phyloP scores from a whole-genome alignment of 768 basidiomycete species.

The Suillus cothurnatus region DNA sequence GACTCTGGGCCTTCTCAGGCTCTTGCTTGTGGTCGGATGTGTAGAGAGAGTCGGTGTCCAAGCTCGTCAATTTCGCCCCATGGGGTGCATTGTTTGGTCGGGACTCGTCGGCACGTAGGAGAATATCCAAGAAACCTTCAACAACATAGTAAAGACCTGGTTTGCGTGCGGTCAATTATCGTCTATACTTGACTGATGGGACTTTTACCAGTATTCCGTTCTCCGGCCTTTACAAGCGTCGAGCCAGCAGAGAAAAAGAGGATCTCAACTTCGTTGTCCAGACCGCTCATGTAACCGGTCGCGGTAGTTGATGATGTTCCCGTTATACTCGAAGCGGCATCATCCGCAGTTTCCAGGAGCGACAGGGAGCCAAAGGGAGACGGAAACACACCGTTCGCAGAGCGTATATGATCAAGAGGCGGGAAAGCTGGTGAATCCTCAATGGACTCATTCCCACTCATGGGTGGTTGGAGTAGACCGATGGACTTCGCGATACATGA shows the following conservation, averaged over 20 bases:
- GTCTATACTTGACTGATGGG: conserved; percentile 10
- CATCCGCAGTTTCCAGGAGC: conserved; percentile 70
- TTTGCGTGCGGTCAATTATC: conserved; percentile 3
- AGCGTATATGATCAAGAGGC: conserved; percentile 44
- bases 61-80: conserved; percentile 18
- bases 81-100: conserved; percentile 16
- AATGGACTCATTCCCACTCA: conserved; percentile 65
- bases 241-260: conserved; percentile 89
- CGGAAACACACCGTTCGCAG: conserved; percentile 42
- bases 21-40: conserved; percentile 36
- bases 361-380: conserved; percentile 79
- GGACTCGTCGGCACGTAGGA: conserved; percentile 57
- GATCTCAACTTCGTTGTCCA: conserved; percentile 97
- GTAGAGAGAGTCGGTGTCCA: conserved; percentile 41
- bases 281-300: conserved; percentile 67
- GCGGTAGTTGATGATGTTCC: conserved; percentile 55
- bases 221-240: conserved; percentile 85
- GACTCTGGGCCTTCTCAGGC: conserved; percentile 35
- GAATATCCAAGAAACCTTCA: conserved; percentile 93
- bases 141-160: conserved; percentile 90
- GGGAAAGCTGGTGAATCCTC: conserved; percentile 67
- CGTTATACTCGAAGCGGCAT: conserved; percentile 63
- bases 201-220: conserved; percentile 74
- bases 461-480: conserved; percentile 85
- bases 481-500: conserved; percentile 97